These are phyloP conservation scores for Comarum palustre DNA, from an alignment of 306 rosid species.

Conservation along the genomic window DNA sequence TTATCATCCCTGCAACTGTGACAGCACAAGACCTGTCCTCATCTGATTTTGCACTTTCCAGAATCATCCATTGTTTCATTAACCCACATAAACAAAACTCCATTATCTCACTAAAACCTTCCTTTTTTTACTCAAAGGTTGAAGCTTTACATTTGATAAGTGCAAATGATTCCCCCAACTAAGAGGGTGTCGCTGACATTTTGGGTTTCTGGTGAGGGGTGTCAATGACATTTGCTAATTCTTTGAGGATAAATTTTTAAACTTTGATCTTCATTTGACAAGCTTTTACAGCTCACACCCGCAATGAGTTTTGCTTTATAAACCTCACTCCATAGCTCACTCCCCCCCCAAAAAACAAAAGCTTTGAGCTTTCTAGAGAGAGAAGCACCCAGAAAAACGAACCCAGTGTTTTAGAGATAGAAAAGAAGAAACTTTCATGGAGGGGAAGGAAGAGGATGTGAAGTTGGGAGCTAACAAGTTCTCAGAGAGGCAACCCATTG, in stretches of 20 bases:
- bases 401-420: conserved; percentile 11
- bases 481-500: conserved; percentile 44
- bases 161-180: conserved; percentile 3
- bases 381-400: background rate
- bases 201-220: background rate
- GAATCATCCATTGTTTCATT: background rate
- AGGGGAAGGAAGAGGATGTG: conserved; percentile 50
- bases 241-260: background rate
- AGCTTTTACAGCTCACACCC: conserved; percentile 12
- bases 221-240: background rate
- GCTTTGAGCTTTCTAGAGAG: conserved; percentile 7
- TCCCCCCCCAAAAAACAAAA: conserved; percentile 5
- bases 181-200: background rate
- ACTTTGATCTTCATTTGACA: background rate
- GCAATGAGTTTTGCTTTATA: background rate
- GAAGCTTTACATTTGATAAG: background rate
- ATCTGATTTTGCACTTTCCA: conserved; percentile 16
- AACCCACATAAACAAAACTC: background rate
- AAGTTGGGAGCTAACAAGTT: conserved; percentile 43
- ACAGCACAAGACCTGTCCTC: conserved; percentile 5
- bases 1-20: background rate
- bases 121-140: background rate
- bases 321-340: conserved; percentile 9
- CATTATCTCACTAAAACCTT: background rate
- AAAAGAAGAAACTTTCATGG: conserved; percentile 14